Percentiles rank a stretch among this genome's conserved stretches.
phyloP scores from a whole-genome alignment of 176 grass and related monocot species.

The Ampelocalamus luodianensis region DNA sequence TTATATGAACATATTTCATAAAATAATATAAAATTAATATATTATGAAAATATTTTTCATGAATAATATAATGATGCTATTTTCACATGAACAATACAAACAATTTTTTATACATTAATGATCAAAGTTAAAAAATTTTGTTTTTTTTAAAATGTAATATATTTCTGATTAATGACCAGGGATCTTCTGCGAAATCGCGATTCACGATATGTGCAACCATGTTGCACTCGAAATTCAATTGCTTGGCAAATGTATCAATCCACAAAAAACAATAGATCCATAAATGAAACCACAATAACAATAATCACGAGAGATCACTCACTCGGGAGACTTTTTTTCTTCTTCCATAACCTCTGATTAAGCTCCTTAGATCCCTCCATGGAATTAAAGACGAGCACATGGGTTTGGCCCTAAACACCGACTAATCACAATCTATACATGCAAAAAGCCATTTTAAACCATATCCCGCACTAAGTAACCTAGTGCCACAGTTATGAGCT shows the following conservation, averaged over 20 bases:
- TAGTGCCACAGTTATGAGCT: constrained; percentile 68
- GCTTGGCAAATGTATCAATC: not conserved
- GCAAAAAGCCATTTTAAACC: constrained; percentile 62
- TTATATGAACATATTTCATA: too few species aligned
- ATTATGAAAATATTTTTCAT: too few species aligned
- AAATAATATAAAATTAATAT: too few species aligned
- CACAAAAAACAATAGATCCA: not conserved
- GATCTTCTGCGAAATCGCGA: not conserved
- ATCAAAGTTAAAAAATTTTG: too few species aligned
- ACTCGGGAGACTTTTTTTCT: not conserved
- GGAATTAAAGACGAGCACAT: constrained; percentile 68
- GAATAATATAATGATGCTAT: too few species aligned
- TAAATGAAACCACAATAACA: not conserved
- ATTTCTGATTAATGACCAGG: not conserved
- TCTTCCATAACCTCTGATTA: constrained; percentile 21
- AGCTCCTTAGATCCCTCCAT: constrained; percentile 35
- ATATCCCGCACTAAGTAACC: constrained; percentile 53
- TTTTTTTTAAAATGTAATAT: too few species aligned
- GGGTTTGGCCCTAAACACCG: constrained; percentile 55
- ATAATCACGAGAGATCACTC: not conserved
- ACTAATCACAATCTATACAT: constrained; percentile 53
- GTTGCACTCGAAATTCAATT: not conserved
- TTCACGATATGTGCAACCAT: not conserved
- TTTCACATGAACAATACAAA: too few species aligned
- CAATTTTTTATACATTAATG: too few species aligned